These are phyloP conservation scores for Fusarium sp. DNA, from an alignment of 2,329 filamentous ascomycete species.

Conservation along the genomic window DNA sequence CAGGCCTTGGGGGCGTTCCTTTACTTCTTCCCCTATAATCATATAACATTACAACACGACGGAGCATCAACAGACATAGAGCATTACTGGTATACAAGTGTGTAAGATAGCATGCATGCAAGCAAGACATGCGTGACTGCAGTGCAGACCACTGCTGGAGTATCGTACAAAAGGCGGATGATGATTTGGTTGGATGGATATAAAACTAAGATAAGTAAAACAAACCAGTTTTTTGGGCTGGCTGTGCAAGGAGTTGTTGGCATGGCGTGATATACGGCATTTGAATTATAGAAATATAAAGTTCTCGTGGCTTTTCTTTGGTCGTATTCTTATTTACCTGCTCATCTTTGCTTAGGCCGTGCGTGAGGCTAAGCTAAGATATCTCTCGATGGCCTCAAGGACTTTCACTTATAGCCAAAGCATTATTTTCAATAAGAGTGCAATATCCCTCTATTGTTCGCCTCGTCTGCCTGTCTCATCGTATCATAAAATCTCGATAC, in stretches of 20 bases:
- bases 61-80: slow-evolving; percentile 38
- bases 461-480: neutral
- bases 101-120: slow-evolving; percentile 29
- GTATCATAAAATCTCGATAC: slow-evolving; percentile 2
- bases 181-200: slow-evolving; percentile 9
- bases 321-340: neutral
- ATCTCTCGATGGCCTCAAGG: neutral
- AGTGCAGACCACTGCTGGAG: neutral
- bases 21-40: slow-evolving; percentile 11
- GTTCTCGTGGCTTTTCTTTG: neutral
- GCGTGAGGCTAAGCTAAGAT: neutral
- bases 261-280: slow-evolving; percentile 22
- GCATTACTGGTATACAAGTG: slow-evolving; percentile 12
- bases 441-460: neutral
- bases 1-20: slow-evolving; percentile 7
- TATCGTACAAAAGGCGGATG: slow-evolving; percentile 35
- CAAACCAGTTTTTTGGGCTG: slow-evolving; percentile 12
- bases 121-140: slow-evolving; percentile 10
- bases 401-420: neutral
- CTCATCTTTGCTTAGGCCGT: neutral
- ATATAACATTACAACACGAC: slow-evolving; percentile 26
- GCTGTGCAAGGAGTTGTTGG: slow-evolving; percentile 15
- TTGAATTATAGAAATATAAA: slow-evolving; percentile 12
- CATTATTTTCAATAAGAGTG: neutral
- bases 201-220: slow-evolving; percentile 11